These are phyloP conservation scores for Fusarium annulatum DNA, from an alignment of 2,329 filamentous ascomycete genomes.

Conservation along the genomic window DNA sequence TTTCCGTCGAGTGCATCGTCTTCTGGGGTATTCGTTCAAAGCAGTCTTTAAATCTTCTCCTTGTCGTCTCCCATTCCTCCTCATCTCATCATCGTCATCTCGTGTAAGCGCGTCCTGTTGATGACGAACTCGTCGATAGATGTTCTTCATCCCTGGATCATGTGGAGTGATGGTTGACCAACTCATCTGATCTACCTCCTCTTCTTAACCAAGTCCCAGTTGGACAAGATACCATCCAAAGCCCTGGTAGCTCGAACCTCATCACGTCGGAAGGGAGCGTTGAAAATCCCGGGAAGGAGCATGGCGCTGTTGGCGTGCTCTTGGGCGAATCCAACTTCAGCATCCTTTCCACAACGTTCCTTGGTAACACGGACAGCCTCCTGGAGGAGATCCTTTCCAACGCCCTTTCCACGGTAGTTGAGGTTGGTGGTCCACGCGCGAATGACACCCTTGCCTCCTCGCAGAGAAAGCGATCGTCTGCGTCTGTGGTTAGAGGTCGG, in stretches of 20 bases:
- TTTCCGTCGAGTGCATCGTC: slow-evolving; percentile 13
- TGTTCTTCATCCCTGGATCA: neutral
- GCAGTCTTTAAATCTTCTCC: slow-evolving; percentile 13
- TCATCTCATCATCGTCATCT: slow-evolving; percentile 3
- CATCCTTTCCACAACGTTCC: slow-evolving; percentile 74
- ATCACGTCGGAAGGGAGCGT: slow-evolving; percentile 66
- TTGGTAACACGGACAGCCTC: slow-evolving; percentile 76
- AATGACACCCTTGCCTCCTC: slow-evolving; percentile 75
- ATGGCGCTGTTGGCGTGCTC: slow-evolving; percentile 80
- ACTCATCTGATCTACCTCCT: slow-evolving; percentile 53
- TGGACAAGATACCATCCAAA: slow-evolving; percentile 62
- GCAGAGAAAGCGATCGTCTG: slow-evolving; percentile 53
- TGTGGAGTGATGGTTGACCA: neutral
- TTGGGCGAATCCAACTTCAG: slow-evolving; percentile 76
- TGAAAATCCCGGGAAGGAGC: slow-evolving; percentile 72
- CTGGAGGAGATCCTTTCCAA: slow-evolving; percentile 78
- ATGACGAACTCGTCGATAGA: neutral
- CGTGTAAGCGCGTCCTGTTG: neutral
- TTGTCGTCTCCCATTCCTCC: slow-evolving; percentile 3
- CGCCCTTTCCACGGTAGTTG: slow-evolving; percentile 75
- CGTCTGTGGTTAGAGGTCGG: slow-evolving; percentile 47
- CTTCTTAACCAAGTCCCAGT: slow-evolving; percentile 60
- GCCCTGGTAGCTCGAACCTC: slow-evolving; percentile 68
- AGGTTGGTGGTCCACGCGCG: slow-evolving; percentile 84
- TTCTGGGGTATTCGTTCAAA: slow-evolving; percentile 19